Evolutionary conservation across 768 basidiomycete species (phyloP).

Genomic region (Rhizopogon salebrosus): DNA sequence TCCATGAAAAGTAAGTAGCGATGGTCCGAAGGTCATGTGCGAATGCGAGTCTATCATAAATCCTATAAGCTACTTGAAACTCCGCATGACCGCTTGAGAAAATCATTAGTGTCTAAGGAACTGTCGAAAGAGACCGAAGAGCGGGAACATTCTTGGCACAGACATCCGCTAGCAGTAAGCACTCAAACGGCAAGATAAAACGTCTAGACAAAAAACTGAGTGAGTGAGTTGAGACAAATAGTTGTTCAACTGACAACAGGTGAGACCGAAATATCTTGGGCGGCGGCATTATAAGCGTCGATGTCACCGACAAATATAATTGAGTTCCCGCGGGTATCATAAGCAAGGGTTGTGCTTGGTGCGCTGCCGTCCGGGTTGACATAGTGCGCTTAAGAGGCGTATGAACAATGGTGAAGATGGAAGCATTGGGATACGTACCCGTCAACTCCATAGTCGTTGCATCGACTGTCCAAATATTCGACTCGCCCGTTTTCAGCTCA

Average conservation of each 20-base stretch:
- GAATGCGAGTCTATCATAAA: no score
- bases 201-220: not conserved
- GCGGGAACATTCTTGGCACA: not conserved
- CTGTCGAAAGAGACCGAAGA: not conserved
- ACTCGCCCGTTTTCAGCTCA: conserved; percentile 27
- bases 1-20: not conserved
- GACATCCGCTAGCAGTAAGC: not conserved
- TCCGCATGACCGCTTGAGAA: no score
- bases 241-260: conserved; percentile 28
- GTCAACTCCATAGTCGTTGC: conserved; percentile 32
- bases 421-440: conserved; percentile 22
- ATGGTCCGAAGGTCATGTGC: no score
- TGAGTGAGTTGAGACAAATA: not conserved
- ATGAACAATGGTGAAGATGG: not conserved
- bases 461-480: conserved; percentile 43
- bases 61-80: no score
- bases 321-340: conserved; percentile 32
- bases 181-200: not conserved
- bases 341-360: conserved; percentile 34
- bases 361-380: conserved; percentile 39
- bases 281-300: conserved; percentile 30
- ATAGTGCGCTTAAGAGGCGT: conserved; percentile 33
- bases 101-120: not conserved
- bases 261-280: conserved; percentile 3
- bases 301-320: conserved; percentile 43